Conservation (phyloP, 2,329 filamentous ascomycete species). For the Bisporella sp. region DNA sequence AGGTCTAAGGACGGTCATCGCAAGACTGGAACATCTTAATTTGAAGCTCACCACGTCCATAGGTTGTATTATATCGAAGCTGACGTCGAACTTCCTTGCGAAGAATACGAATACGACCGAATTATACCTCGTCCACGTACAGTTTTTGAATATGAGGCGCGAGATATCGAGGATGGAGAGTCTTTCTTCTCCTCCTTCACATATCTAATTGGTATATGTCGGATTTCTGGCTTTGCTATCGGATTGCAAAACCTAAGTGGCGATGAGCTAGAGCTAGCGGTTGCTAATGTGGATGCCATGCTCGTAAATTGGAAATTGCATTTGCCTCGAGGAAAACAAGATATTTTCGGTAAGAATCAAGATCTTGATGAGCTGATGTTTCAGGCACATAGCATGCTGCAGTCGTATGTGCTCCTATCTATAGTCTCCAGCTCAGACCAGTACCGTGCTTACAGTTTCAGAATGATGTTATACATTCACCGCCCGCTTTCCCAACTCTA, state of each 20-base stretch:
- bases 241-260: background rate
- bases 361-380: constrained; percentile 30
- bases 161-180: constrained; percentile 22
- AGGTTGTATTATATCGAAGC: too few relatives aligned
- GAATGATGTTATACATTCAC: too few relatives aligned
- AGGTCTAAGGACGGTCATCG: too few relatives aligned
- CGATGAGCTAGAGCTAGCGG: background rate
- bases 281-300: background rate
- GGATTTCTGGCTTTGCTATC: constrained; percentile 1
- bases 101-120: constrained; percentile 34
- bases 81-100: constrained; percentile 30
- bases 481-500: too few relatives aligned
- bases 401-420: too few relatives aligned
- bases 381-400: constrained; percentile 26
- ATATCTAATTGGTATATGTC: constrained; percentile 28
- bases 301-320: constrained; percentile 24
- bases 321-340: constrained; percentile 30
- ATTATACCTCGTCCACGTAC: constrained; percentile 28
- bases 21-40: too few relatives aligned
- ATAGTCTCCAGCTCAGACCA: too few relatives aligned
- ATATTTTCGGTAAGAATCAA: constrained; percentile 28
- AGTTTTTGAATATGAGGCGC: constrained; percentile 26
- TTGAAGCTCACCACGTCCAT: too few relatives aligned
- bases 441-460: too few relatives aligned
- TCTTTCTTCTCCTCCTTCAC: constrained; percentile 30